Conservation (phyloP, 345 rosid genomes). For the Eucalyptus erythrocorys region DNA sequence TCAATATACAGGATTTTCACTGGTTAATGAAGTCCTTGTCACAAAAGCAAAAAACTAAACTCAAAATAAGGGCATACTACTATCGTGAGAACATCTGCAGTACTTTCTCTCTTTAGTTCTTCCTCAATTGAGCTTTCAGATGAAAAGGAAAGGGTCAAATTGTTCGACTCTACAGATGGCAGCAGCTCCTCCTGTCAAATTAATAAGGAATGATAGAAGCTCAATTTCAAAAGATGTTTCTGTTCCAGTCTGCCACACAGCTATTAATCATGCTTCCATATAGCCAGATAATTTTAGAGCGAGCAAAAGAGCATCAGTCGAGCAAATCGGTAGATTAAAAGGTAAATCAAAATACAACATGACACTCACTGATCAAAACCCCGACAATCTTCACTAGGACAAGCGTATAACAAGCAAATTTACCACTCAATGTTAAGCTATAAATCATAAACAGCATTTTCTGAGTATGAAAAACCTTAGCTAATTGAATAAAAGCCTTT, state of each 20-base stretch:
- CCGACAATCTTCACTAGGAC: neutral
- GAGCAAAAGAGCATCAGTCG: neutral
- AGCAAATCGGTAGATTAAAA: neutral
- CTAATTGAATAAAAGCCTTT: constrained; percentile 75
- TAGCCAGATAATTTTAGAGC: neutral
- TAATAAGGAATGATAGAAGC: neutral
- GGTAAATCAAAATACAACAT: neutral
- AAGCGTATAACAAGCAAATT: neutral
- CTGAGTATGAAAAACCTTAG: constrained; percentile 42
- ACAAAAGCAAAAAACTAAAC: neutral
- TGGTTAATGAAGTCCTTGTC: neutral
- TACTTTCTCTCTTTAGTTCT: constrained; percentile 93
- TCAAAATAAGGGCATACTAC: constrained; percentile 26
- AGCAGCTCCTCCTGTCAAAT: constrained; percentile 57
- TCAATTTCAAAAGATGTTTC: neutral
- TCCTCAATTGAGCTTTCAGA: constrained; percentile 98
- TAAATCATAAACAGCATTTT: neutral
- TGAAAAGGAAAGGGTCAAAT: constrained; percentile 84
- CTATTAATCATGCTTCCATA: neutral
- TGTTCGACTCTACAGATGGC: constrained; percentile 55
- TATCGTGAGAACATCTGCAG: constrained; percentile 81
- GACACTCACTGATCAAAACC: neutral
- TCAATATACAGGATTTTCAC: neutral
- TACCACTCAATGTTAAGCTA: neutral
- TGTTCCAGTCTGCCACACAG: neutral